A percentile compares a stretch with the other conserved stretches of the same genome.
Evolutionary conservation across 495 filamentous ascomycete genomes (phyloP).

Genomic region (Penicillium coprophilum): DNA sequence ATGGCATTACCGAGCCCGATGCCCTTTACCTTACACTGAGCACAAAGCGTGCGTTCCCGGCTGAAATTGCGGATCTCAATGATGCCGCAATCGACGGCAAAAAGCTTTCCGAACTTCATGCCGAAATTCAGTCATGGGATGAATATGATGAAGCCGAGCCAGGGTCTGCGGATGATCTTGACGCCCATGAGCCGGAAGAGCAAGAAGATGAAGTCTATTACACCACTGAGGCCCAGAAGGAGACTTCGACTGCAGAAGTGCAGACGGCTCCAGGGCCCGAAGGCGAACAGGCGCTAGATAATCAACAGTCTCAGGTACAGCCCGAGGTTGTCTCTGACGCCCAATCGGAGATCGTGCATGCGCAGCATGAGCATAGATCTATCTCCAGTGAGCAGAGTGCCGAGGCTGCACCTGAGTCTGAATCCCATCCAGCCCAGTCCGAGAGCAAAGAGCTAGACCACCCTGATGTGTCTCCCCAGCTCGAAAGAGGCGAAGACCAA

Average conservation of each 20-base stretch:
- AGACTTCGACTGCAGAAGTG: background rate
- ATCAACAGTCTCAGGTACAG: slow-evolving; percentile 3
- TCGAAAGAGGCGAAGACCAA: slow-evolving; percentile 12
- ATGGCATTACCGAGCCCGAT: slow-evolving; percentile 53
- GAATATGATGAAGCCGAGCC: slow-evolving; percentile 34
- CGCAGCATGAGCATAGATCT: slow-evolving; percentile 3
- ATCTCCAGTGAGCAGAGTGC: background rate
- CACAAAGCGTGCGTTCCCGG: slow-evolving; percentile 39
- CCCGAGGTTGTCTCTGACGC: slow-evolving; percentile 8
- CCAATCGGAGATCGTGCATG: slow-evolving; percentile 7
- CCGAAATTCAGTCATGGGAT: slow-evolving; percentile 48
- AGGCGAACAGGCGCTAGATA: slow-evolving; percentile 7
- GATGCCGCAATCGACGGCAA: slow-evolving; percentile 56
- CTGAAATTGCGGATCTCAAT: slow-evolving; percentile 51
- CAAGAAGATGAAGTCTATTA: slow-evolving; percentile 11
- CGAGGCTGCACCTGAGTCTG: slow-evolving; percentile 3
- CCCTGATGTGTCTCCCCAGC: background rate
- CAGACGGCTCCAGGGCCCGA: background rate
- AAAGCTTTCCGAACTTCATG: slow-evolving; percentile 56
- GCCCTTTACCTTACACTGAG: slow-evolving; percentile 57
- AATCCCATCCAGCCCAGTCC: background rate
- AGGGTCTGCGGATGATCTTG: slow-evolving; percentile 17
- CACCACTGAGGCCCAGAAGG: slow-evolving; percentile 12
- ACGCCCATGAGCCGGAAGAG: slow-evolving; percentile 13
- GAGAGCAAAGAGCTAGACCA: slow-evolving; percentile 3